A percentile compares a stretch with the other conserved stretches of the same genome.
These are phyloP conservation scores for Malus hybrid DNA, from an alignment of 331 rosid genomes.

Conservation along the genomic window DNA sequence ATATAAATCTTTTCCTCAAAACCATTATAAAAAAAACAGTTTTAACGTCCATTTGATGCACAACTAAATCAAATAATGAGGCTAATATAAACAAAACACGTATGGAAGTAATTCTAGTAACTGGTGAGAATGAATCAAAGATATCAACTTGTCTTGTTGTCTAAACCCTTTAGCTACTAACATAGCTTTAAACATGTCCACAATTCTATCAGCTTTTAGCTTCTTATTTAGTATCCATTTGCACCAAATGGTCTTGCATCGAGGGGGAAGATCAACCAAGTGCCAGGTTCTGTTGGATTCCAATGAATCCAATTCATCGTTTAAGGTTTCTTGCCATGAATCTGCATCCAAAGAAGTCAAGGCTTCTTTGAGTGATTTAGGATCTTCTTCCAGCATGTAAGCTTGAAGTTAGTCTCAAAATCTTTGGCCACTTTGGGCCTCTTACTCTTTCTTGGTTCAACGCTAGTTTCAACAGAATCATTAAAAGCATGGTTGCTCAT, in stretches of 20 bases:
- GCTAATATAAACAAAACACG: background rate
- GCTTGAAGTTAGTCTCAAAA: background rate
- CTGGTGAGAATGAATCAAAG: too few species aligned
- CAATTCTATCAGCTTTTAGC: background rate
- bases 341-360: background rate
- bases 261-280: background rate
- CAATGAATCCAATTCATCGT: background rate
- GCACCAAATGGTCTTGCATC: background rate
- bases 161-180: too few species aligned
- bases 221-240: background rate
- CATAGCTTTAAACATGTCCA: background rate
- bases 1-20: too few species aligned
- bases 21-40: too few species aligned
- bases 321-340: background rate
- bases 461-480: background rate
- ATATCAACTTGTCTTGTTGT: too few species aligned
- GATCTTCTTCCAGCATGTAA: background rate
- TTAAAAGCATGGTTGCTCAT: background rate
- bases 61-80: background rate
- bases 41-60: background rate
- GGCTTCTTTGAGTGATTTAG: background rate
- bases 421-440: background rate
- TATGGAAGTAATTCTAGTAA: background rate
- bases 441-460: background rate
- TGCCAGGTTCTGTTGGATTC: background rate